Base-by-base conservation (phyloP, 257 asterid genomes). In the Forsythia viridissima region DNA sequence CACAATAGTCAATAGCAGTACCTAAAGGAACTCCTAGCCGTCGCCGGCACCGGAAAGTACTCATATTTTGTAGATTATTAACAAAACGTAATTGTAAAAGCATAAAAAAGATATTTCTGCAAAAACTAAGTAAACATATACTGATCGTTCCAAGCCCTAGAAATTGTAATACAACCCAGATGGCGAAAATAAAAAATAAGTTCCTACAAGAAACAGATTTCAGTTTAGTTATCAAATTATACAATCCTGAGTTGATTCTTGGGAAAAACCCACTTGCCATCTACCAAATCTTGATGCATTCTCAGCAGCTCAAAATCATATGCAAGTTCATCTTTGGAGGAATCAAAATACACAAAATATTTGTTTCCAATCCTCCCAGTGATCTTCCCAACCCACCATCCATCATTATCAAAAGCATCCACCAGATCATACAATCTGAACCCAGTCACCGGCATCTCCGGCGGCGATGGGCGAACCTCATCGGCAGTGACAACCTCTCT, bases 311-410 rank as follows among this genome's bases (percentile, higher is more conserved):
- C 71, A 34, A 30, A 36, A 20, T 7, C 5, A 61, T 86, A 86
- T 30, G 71, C 46, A 63, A 75, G 10, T 37, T 67, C 74, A 10
- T 80, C 85, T 2, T 68, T 76, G 15, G 76, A 21, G 0, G 67
- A 59, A 59, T 69, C 78, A 65, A 80, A 80, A 52, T 21, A 72
- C 34, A 86, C 79, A 15, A 18, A 43, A 24, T 78, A 81, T 10
- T 41, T 11, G 0, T 55, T 5, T 0, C 37, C 71, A 57, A 80
- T 38, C 15, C 10, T 80, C 8, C 74, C 66, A 63, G 41, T 72
- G 24, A 76, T 74, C 75, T 34, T 68, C 30, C 86, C 85, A 8
- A 10, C 72, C 84, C 88, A 85, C 88, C 84, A 85, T 9, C 88
- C 86, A 59, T 79, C 88, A 1, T 76, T 79, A 59, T 85, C 73